Percentiles rank a stretch among this genome's conserved stretches.
These are phyloP conservation scores for Pleurotus citrinopileatus DNA, from an alignment of 768 basidiomycete genomes.

Conservation along the genomic window DNA sequence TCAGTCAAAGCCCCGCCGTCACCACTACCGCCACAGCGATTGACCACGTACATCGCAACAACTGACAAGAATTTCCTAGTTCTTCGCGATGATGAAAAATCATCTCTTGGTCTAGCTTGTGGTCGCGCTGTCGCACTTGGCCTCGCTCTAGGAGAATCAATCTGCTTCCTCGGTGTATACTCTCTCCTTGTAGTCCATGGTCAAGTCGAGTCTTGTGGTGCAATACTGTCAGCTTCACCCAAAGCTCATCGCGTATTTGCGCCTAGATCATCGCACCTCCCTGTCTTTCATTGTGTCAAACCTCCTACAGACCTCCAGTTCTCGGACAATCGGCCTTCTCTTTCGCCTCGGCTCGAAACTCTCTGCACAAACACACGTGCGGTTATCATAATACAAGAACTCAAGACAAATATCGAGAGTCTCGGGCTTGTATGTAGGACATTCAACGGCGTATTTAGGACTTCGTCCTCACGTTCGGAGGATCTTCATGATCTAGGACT, in stretches of 20 bases:
- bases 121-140: constrained; percentile 28
- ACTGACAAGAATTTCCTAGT: constrained; percentile 42
- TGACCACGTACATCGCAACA: constrained; percentile 49
- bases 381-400: constrained; percentile 55
- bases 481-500: constrained; percentile 41
- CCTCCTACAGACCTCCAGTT: constrained; percentile 10
- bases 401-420: constrained; percentile 61
- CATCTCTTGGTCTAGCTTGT: constrained; percentile 21
- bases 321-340: constrained; percentile 9
- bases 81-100: constrained; percentile 38
- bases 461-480: constrained; percentile 42
- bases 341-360: constrained; percentile 18
- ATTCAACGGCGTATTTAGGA: constrained; percentile 61
- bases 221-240: constrained; percentile 39
- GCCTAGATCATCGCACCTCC: constrained; percentile 77
- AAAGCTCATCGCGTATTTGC: constrained; percentile 60
- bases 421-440: constrained; percentile 60
- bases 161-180: constrained; percentile 72
- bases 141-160: constrained; percentile 44
- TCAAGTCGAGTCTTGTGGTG: constrained; percentile 55
- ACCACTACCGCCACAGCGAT: constrained; percentile 12
- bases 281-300: constrained; percentile 33
- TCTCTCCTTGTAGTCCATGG: constrained; percentile 61
- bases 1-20: not conserved
- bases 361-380: constrained; percentile 22